These are phyloP conservation scores for Aspergillus kassunensis DNA, from an alignment of 495 filamentous ascomycete species.

Conservation along the genomic window DNA sequence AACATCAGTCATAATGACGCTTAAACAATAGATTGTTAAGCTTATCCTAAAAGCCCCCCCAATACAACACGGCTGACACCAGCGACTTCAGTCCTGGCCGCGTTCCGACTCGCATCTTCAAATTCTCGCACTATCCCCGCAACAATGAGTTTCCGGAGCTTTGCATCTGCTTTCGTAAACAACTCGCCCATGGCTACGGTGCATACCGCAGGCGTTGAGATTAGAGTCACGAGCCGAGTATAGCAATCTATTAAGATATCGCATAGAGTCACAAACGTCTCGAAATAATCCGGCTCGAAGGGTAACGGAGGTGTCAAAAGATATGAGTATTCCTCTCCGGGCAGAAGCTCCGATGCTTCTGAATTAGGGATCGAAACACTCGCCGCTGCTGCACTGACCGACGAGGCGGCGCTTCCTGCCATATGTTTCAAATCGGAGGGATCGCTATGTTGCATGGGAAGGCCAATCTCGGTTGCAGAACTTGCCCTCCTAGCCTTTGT, in stretches of 20 bases:
- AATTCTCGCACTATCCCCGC: constrained; percentile 85
- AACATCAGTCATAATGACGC: background rate
- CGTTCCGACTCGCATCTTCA: constrained; percentile 74
- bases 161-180: constrained; percentile 86
- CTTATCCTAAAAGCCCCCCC: constrained; percentile 79
- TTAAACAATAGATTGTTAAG: background rate
- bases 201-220: constrained; percentile 64
- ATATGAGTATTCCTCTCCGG: constrained; percentile 79
- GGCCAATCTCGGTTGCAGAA: constrained; percentile 61
- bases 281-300: constrained; percentile 96
- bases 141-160: constrained; percentile 80
- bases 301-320: constrained; percentile 88
- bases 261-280: constrained; percentile 95
- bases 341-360: constrained; percentile 51
- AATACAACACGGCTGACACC: constrained; percentile 85
- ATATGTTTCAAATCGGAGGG: constrained; percentile 47
- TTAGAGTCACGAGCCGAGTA: constrained; percentile 65
- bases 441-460: constrained; percentile 54
- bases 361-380: constrained; percentile 45
- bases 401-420: constrained; percentile 36
- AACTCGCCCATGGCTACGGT: constrained; percentile 63
- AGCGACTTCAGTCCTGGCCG: constrained; percentile 72
- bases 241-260: constrained; percentile 95
- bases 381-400: constrained; percentile 35
- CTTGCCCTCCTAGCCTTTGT: constrained; percentile 70